Base-by-base conservation (phyloP, 2,329 filamentous ascomycete genomes). In the Trematosphaeria pertusa region DNA sequence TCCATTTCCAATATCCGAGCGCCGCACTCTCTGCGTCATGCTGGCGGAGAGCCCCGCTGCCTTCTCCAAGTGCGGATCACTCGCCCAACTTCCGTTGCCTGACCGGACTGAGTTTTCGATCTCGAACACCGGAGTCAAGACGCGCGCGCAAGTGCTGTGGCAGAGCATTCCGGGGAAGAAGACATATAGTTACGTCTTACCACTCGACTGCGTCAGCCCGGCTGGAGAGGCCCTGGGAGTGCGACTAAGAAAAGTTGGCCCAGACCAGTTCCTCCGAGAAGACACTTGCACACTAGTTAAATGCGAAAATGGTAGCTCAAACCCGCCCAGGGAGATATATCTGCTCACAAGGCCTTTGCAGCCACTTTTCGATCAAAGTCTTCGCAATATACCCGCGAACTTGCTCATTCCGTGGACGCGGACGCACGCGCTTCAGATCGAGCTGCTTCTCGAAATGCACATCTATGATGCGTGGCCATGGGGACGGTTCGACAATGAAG, bases 81-180 rank as follows among this genome's bases (percentile, higher is more conserved):
- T 40, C 5, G 15, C 14, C 10, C 11, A 6, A n/a, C 7, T 21
- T 7, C 21, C 18, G 5, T 6, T 3, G 8, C 5, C 18, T 15
- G 5, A 12, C 10, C 11, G 18, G 7, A 6, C 17, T 1, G 44
- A 41, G 24, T 47, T 42, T 10, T 42, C 37, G 5, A 22, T 47
- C 24, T 36, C 44, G 4, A 47, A 47, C 14, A 32, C 17, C 17
- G 44, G 44, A 14, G 26, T 42, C 1, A 42, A 33, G 32, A 37
- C 32, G 31, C 35, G 33, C 24, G 34, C 17, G 0, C 37, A 31
- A 5, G 11, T 42, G 12, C 6, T 42, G 17, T 14, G 14, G 15
- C 22, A 42, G 5, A 31, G 9, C 17, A 9, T 18, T 5, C 2
- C 4, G 11, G 17, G 20, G 7, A 22, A 21, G 14, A 22, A 21